phyloP scores from a whole-genome alignment of 2,329 filamentous ascomycete species.

The Xylariaceae sp. region DNA sequence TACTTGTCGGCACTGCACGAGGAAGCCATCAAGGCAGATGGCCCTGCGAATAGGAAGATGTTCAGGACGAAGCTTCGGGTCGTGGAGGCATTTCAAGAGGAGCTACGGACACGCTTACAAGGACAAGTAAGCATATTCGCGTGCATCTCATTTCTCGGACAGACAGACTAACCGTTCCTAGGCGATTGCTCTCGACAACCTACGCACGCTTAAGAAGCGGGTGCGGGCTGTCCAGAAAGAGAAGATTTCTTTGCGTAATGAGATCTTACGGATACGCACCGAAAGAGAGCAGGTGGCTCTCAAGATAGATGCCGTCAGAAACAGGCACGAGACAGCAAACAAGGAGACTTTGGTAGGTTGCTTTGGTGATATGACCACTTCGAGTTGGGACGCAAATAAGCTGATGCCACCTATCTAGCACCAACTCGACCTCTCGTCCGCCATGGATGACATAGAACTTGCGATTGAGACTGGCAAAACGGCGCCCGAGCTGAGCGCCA shows the following conservation, averaged over 20 bases:
- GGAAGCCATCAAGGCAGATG: slow-evolving; percentile 36
- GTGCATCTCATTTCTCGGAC: neutral
- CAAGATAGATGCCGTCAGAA: slow-evolving; percentile 57
- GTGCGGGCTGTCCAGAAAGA: slow-evolving; percentile 53
- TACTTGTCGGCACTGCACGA: slow-evolving; percentile 45
- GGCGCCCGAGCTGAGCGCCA: slow-evolving; percentile 40
- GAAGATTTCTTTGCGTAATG: slow-evolving; percentile 51
- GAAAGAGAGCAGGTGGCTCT: slow-evolving; percentile 59
- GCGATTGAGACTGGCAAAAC: slow-evolving; percentile 47
- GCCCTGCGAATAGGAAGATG: slow-evolving; percentile 46
- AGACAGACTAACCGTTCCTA: slow-evolving; percentile 24
- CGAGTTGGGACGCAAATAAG: neutral
- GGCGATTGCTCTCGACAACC: slow-evolving; percentile 56
- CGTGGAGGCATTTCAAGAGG: slow-evolving; percentile 53
- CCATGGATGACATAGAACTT: slow-evolving; percentile 58
- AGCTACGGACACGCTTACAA: slow-evolving; percentile 49
- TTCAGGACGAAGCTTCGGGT: slow-evolving; percentile 50
- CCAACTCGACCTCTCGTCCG: slow-evolving; percentile 49
- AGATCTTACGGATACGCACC: slow-evolving; percentile 53
- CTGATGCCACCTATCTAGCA: slow-evolving; percentile 28
- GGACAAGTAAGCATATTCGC: slow-evolving; percentile 47
- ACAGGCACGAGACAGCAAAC: slow-evolving; percentile 51
- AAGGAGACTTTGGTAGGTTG: slow-evolving; percentile 45
- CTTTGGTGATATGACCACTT: neutral
- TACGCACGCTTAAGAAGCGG: slow-evolving; percentile 52